Base-by-base conservation (phyloP, 441 rosid species). In the Oxalis stricta region DNA sequence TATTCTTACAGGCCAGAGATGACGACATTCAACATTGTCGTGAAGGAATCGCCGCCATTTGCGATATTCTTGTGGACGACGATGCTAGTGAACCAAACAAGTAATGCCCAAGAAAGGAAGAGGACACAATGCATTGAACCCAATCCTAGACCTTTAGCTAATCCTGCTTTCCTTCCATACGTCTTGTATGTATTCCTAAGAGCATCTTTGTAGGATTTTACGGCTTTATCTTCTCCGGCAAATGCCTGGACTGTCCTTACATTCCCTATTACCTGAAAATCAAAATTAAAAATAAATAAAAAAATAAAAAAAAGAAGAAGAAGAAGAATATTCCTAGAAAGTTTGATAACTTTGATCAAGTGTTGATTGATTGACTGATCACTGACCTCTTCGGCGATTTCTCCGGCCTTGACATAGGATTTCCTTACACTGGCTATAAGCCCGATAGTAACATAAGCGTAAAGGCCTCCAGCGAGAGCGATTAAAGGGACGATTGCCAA, bases 11-110 rank as follows among this genome's bases (percentile, higher is more conserved):
- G 58, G 72, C 98, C 96, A 2, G 96, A 63, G 33, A 85, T 78
- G 33, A 85, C 98, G 32, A 85, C 98, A 46, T 89, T 89, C 46
- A 89, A 94, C 98, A 89, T 89, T 37, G 98, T 89, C n/a, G 98
- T 89, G 75, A 89, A 89, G 24, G 98, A 75, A 45, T 80, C 76
- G 11, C 92, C 98, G 5, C 96, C 98, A 54, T 85, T 57, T 22
- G 94, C 79, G 9, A 89, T 89, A 1, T 47, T 18, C 51, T 89
- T 89, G 36, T 89, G 98, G 24, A 89, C 98, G 41, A 85, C 66
- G 2, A 82, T 48, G 66, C 98, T 76, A 16, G 88, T 76, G 59
- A 66, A 85, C 98, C 98, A 89, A 46, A 89, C 89, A 20, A 85
- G 94, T 64, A 89, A 61, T 1, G 98, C 65, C 98, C 98, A 89